A percentile compares a stretch with the other conserved stretches of the same genome.
These are phyloP conservation scores for Saturnispora quitensis DNA, from an alignment of 805 yeast genomes.

Conservation along the genomic window DNA sequence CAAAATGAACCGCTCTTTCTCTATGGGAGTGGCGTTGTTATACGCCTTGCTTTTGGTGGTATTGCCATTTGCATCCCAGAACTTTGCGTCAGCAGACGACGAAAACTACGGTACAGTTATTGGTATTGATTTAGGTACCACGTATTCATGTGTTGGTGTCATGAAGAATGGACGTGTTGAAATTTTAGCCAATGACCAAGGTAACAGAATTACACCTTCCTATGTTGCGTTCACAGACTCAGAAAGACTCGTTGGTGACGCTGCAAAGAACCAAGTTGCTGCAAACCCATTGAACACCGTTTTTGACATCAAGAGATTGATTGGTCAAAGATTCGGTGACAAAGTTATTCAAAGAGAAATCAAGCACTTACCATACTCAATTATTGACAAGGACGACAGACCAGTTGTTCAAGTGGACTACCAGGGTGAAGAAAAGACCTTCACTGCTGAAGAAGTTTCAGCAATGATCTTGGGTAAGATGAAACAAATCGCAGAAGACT, in stretches of 20 bases:
- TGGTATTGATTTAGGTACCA: slow-evolving; percentile 95
- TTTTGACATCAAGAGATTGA: slow-evolving; percentile 92
- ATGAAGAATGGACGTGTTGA: slow-evolving; percentile 56
- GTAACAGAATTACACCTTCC: slow-evolving; percentile 97
- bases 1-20: slow-evolving; percentile 21
- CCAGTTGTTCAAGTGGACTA: slow-evolving; percentile 82
- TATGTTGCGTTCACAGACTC: slow-evolving; percentile 94
- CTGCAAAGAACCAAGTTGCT: slow-evolving; percentile 98
- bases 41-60: slow-evolving; percentile 24
- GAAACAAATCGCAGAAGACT: slow-evolving; percentile 89
- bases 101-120: slow-evolving; percentile 41
- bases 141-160: slow-evolving; percentile 96
- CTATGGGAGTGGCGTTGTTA: slow-evolving; percentile 20
- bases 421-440: slow-evolving; percentile 78
- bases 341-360: slow-evolving; percentile 70
- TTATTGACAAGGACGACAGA: slow-evolving; percentile 71
- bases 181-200: slow-evolving; percentile 94
- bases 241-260: slow-evolving; percentile 94
- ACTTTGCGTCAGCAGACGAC: slow-evolving; percentile 23
- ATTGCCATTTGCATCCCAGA: slow-evolving; percentile 21
- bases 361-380: slow-evolving; percentile 84
- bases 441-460: slow-evolving; percentile 91
- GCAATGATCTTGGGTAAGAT: slow-evolving; percentile 88
- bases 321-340: slow-evolving; percentile 76
- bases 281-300: slow-evolving; percentile 92